Conservation (phyloP, 192 early-diverging fungal species). For the Umbelopsis ramanniana region DNA sequence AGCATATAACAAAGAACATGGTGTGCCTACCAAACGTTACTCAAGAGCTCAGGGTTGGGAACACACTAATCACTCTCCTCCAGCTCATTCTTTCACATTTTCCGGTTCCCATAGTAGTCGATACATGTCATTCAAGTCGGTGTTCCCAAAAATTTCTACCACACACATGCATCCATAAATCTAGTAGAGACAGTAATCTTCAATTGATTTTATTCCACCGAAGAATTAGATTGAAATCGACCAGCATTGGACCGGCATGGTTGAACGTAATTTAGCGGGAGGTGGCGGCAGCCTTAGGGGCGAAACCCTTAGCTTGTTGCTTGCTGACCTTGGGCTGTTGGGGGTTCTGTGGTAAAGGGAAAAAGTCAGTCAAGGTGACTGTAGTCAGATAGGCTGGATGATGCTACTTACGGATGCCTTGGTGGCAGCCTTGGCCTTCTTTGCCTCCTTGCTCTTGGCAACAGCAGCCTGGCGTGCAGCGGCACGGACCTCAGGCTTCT, state of each 20-base stretch:
- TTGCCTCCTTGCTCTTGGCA: conserved; percentile 89
- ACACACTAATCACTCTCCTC: too few relatives aligned
- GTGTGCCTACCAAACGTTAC: too few relatives aligned
- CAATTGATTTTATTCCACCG: background rate
- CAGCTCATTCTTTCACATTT: too few relatives aligned
- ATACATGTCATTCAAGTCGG: too few relatives aligned
- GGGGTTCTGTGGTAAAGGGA: conserved; percentile 16
- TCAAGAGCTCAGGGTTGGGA: too few relatives aligned
- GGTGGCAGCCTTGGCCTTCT: conserved; percentile 86
- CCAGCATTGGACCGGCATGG: background rate
- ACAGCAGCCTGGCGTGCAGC: conserved; percentile 87
- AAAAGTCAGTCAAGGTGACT: too few relatives aligned
- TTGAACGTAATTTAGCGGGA: conserved; percentile 68
- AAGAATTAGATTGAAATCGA: conserved; percentile 6
- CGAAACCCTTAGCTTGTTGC: conserved; percentile 81
- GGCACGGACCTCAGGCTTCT: conserved; percentile 95
- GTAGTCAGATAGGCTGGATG: too few relatives aligned
- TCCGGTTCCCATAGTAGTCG: too few relatives aligned
- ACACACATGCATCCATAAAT: background rate
- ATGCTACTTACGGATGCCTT: conserved; percentile 46
- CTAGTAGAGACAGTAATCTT: background rate
- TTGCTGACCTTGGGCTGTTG: conserved; percentile 75
- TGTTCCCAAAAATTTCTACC: background rate
- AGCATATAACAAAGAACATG: too few relatives aligned
- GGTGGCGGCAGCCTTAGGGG: conserved; percentile 76